Base-by-base conservation (phyloP, 768 basidiomycete genomes). In the Chalciporus piperatus region DNA sequence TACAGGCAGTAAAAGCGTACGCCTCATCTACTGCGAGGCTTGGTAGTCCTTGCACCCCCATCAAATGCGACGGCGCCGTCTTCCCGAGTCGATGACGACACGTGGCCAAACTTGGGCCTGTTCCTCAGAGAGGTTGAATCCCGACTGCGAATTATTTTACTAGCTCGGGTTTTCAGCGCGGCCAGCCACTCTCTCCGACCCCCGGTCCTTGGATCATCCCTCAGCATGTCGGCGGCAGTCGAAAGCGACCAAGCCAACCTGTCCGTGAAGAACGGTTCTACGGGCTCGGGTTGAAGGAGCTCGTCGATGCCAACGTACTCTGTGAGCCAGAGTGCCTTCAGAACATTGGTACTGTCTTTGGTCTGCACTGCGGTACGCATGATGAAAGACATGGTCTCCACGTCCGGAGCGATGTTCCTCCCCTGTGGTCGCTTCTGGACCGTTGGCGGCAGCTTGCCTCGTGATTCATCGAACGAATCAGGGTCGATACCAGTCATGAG, bases 401-500 rank as follows among this genome's bases (percentile, higher is more conserved):
- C 72, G 37, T 78, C 75, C 16, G 81, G 81, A 14, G 63, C 48
- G 41, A 83, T 54, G 53, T 72, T 76, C 52, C 74, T 70, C 23
- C 77, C 78, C 28, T 62, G 48, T n/a, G 71, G 66, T 33, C 74
- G 75, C 59, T 68, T 68, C 53, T 77, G 75, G 11, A 74, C 59
- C 50, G 64, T 69, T 9, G 79, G 81, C 5, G 76, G 44, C 12
- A 17, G 33, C 42, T 52, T 64, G 5, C 74, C 78, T 37, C 75
- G 74, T 11, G 50, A 51, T 35, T 58, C 59, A 30, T 57, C 6
- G 52, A 84, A 83, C 44, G 80, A 80, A 48, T 78, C 74, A 2
- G 66, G 59, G 52, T 76, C 77, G 57, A 79, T 82, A 6, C 89
- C 88, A 4, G 86, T 85, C 82, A 91, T 85, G 57, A 88, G 70